Percentiles rank a stretch among this genome's conserved stretches.
phyloP scores from a whole-genome alignment of 495 filamentous ascomycete genomes.

The Hypoxylon intermedium region DNA sequence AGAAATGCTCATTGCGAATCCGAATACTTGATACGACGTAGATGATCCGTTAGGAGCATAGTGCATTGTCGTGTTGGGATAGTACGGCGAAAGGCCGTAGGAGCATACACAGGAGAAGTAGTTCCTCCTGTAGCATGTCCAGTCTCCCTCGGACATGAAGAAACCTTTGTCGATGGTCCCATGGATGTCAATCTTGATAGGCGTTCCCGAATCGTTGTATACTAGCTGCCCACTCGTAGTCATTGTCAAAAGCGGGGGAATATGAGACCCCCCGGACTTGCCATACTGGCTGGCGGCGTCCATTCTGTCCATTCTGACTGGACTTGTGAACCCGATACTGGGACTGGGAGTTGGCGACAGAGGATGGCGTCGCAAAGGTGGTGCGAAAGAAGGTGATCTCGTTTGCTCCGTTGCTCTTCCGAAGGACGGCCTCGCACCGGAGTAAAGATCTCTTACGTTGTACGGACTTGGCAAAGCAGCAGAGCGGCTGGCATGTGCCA shows the following conservation, averaged over 20 bases:
- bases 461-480: constrained; percentile 58
- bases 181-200: constrained; percentile 76
- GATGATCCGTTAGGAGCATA: constrained; percentile 47
- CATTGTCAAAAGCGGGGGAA: constrained; percentile 69
- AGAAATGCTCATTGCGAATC: constrained; percentile 86
- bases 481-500: constrained; percentile 63
- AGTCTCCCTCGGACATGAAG: constrained; percentile 83
- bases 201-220: constrained; percentile 57
- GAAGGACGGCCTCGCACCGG: constrained; percentile 55
- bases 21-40: constrained; percentile 59
- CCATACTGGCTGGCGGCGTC: constrained; percentile 50
- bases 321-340: constrained; percentile 48
- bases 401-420: constrained; percentile 56
- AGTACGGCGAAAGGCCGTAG: constrained; percentile 67
- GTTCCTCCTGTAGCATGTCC: constrained; percentile 96
- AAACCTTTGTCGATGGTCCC: constrained; percentile 93
- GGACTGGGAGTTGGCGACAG: constrained; percentile 59
- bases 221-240: constrained; percentile 64
- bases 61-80: constrained; percentile 48
- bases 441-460: constrained; percentile 59
- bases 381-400: constrained; percentile 56
- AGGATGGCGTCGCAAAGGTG: constrained; percentile 56
- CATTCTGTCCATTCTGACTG: constrained; percentile 55
- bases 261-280: constrained; percentile 48
- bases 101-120: constrained; percentile 91